Percentiles rank a stretch among this genome's conserved stretches.
Evolutionary conservation across 2,329 filamentous ascomycete species (phyloP).

Genomic region (Talaromyces sp.): DNA sequence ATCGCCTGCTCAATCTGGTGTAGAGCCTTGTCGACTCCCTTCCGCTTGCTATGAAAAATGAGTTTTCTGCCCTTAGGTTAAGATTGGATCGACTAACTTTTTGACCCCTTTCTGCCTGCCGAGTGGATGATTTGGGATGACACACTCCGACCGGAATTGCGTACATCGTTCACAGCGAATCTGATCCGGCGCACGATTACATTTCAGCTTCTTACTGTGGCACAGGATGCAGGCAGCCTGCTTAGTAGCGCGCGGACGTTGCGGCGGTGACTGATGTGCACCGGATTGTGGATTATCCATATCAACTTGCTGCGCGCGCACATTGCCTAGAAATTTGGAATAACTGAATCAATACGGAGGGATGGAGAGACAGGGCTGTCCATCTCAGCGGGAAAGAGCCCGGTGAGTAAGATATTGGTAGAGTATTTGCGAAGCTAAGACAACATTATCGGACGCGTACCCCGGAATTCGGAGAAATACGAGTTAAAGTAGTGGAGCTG

Average conservation of each 20-base stretch:
- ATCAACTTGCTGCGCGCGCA: background rate
- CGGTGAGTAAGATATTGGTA: background rate
- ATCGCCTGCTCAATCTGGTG: conserved; percentile 68
- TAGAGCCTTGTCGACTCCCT: conserved; percentile 67
- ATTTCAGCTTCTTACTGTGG: conserved; percentile 63
- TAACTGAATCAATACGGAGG: background rate
- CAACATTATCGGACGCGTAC: background rate
- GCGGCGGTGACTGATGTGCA: background rate
- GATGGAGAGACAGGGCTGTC: background rate
- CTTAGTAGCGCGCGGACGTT: conserved; percentile 17
- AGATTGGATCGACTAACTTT: conserved; percentile 49
- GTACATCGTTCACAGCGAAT: conserved; percentile 57
- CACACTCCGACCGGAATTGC: conserved; percentile 55
- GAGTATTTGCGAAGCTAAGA: background rate
- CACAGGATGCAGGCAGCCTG: conserved; percentile 58
- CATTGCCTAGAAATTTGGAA: background rate
- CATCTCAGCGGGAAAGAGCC: background rate
- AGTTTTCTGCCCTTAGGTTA: background rate
- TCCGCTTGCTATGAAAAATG: conserved; percentile 57
- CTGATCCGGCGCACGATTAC: conserved; percentile 52
- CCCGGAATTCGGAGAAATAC: too few relatives aligned
- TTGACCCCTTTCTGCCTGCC: conserved; percentile 72
- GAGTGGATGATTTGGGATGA: conserved; percentile 67
- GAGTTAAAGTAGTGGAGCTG: too few relatives aligned
- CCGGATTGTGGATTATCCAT: conserved; percentile 7